Evolutionary conservation across 2,329 filamentous ascomycete genomes (phyloP), one percentile per base, ranked within the genome.

Genomic region (Geosmithia putterillii): DNA sequence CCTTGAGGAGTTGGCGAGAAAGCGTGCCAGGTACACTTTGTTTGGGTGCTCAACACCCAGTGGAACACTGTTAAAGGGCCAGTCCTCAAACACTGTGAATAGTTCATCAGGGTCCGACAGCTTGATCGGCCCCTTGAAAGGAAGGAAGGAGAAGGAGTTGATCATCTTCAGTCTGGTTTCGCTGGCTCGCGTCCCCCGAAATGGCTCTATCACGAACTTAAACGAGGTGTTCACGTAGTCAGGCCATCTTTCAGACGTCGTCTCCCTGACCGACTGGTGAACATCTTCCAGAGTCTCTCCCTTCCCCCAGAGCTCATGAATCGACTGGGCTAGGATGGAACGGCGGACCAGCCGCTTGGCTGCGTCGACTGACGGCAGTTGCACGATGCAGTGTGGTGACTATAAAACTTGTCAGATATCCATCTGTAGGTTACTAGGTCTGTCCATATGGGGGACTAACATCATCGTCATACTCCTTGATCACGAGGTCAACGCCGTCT

Each of bases 251-350:
- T 77, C 65, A 3, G 71, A 54, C 1, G 84, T 83, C 35, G 67
- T 66, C 7, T 56, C 56, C 48, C 69, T 72, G 45, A 94, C 70
- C 44, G 78, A 72, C 39, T 66, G 62, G 56, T 94, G 86, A 2
- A 95, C 70, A 38, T 73, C 67, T 3, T 77, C 65, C 53, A 94
- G 81, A 39, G 71, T 79, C 10, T 65, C 54, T 14, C 83, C 89
- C 32, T 69, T 66, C 17, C 84, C 90, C 90, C 92, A 96, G 48
- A 95, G 75, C 57, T 94, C 87, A 65, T 92, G 86, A 50, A 96
- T 84, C 39, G 77, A 80, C 62, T 88, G 85, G 20, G 79, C 78
- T 41, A 96, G 73, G 51, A 96, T 84, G 40, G 86, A 87, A 48
- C 90, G 82, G 41, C 71, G 67, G 41, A 94, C 72, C 19, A 96